Evolutionary conservation across 1,139 yeast species (phyloP), one percentile per base, ranked within the genome.

Genomic region (Saccharomyces hybrid): DNA sequence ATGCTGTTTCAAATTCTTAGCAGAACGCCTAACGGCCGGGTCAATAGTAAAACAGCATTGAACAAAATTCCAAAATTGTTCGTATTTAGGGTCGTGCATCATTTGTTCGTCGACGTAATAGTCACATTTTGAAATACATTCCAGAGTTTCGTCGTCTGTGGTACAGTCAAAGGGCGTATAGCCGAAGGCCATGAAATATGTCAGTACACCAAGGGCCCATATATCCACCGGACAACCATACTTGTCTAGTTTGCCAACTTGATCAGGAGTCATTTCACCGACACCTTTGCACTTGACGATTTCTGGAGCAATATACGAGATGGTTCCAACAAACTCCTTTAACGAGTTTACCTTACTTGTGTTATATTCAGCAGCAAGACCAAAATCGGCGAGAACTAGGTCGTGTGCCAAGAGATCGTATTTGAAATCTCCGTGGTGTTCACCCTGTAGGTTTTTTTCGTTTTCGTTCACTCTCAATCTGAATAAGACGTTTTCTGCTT

Each of bases 401-500:
- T 78, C 81, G 48, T 78, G 77, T 47, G 78, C 73, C 20, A 60
- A 53, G 14, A 63, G 49, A 56, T 67, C 70, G 52, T 64, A 66
- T 16, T 57, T 53, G 9, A 52, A 38, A 20, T 38, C 44, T 5
- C 44, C 44, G 20, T 38, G 44, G 20, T 38, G 44, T 20, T 38
- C 44, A 7, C 44, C 44, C n/a, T 38, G 44, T 11, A 38, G 7
- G 26, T 38, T 26, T 56, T 56, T 34, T 54, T 52, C 34, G 70
- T 67, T 26, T 56, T 57, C 44, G 58, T 60, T 47, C 13, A 38
- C 44, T 20, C 61, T 56, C 48, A 61, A 53, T 52, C 73, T 60
- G 63, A 89, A 78, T 54, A 90, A 73, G 55, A 90, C 80, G 63
- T 90, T 90, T 66, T 90, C 97, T 0, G 97, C 96, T 70, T 90